A percentile compares a stretch with the other conserved stretches of the same genome.
These are phyloP conservation scores for Clathrus columnatus DNA, from an alignment of 768 basidiomycete genomes.

Conservation along the genomic window DNA sequence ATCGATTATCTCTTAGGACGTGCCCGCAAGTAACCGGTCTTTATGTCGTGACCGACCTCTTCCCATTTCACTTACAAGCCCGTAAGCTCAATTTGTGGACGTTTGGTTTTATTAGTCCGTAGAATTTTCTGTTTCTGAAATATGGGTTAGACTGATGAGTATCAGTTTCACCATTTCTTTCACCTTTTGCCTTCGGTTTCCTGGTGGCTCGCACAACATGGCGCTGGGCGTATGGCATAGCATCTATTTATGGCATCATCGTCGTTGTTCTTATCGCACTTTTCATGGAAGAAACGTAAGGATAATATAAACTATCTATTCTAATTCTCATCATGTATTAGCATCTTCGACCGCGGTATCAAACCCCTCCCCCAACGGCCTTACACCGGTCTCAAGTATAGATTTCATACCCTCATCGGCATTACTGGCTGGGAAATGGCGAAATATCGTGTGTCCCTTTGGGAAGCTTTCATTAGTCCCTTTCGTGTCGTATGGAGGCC, in stretches of 20 bases:
- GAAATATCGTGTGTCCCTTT: conserved; percentile 46
- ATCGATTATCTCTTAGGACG: not conserved
- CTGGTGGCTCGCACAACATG: conserved; percentile 45
- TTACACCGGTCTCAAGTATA: conserved; percentile 36
- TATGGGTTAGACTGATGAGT: not conserved
- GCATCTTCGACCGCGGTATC: conserved; percentile 54
- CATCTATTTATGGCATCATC: conserved; percentile 45
- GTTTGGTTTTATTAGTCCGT: conserved; percentile 49
- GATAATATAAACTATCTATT: not conserved
- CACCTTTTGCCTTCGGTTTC: conserved; percentile 62
- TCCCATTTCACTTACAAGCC: conserved; percentile 62
- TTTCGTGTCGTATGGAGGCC: conserved; percentile 56
- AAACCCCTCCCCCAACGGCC: conserved; percentile 38
- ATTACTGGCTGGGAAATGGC: conserved; percentile 52
- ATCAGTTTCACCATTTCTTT: conserved; percentile 47
- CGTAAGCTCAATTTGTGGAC: conserved; percentile 68
- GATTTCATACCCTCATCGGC: conserved; percentile 53
- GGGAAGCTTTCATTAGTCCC: conserved; percentile 33
- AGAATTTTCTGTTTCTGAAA: not conserved
- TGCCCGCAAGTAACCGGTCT: conserved; percentile 28
- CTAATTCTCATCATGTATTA: conserved; percentile 7
- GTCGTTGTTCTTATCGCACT: conserved; percentile 50
- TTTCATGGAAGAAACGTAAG: conserved; percentile 61
- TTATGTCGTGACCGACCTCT: conserved; percentile 54
- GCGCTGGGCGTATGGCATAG: conserved; percentile 57